These are phyloP conservation scores for Phytophthora brassicae DNA, from an alignment of 352 stramenopile species.

Conservation along the genomic window DNA sequence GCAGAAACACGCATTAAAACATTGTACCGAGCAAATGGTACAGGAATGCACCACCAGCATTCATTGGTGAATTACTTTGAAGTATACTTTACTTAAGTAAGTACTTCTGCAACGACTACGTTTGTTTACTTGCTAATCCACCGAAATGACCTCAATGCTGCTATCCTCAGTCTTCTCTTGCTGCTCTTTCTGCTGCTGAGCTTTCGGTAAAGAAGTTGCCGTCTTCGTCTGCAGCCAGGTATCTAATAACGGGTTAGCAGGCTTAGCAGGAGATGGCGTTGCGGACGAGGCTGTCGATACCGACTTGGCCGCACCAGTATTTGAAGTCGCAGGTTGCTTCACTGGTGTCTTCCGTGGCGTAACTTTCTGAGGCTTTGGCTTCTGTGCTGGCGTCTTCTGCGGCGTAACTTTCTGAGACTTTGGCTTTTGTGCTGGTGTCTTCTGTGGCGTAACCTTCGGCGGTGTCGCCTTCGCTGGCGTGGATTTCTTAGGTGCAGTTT, in stretches of 20 bases:
- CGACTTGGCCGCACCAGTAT: background rate
- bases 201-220: background rate
- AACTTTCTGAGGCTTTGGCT: slow-evolving; percentile 7
- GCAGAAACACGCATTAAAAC: slow-evolving; percentile 15
- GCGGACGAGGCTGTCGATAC: slow-evolving; percentile 3
- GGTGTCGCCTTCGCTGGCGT: slow-evolving; percentile 3
- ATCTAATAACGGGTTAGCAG: slow-evolving; percentile 25
- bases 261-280: slow-evolving; percentile 23
- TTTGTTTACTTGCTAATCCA: slow-evolving; percentile 22
- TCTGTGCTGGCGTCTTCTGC: background rate
- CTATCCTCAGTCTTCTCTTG: slow-evolving; percentile 17
- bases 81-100: too few species aligned
- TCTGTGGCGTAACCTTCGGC: background rate
- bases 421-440: slow-evolving; percentile 1
- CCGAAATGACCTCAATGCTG: slow-evolving; percentile 28
- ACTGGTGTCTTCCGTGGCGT: slow-evolving; percentile 12
- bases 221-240: slow-evolving; percentile 36
- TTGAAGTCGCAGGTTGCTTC: slow-evolving; percentile 6
- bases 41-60: too few species aligned
- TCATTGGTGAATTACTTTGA: too few species aligned
- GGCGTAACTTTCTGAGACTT: slow-evolving; percentile 8
- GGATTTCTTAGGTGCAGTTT: slow-evolving; percentile 7
- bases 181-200: slow-evolving; percentile 10
- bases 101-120: slow-evolving; percentile 9
- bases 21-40: too few species aligned